Conservation (phyloP, 148 eudicot genomes). For the Diospyros lotus region DNA sequence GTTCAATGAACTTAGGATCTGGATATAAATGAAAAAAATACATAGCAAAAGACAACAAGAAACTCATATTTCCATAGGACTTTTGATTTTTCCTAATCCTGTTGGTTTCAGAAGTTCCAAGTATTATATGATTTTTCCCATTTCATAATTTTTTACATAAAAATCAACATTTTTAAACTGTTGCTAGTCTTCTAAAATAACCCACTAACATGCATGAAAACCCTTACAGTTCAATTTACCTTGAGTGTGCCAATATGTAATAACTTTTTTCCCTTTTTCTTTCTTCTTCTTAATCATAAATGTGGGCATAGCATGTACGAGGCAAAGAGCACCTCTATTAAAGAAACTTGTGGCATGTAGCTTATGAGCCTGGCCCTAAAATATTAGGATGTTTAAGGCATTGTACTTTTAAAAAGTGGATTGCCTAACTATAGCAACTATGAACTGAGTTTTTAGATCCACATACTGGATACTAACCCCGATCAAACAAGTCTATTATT, state of each 20-base stretch:
- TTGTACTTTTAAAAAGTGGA: not conserved
- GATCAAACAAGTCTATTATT: not conserved
- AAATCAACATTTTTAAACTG: not conserved
- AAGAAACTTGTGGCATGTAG: not conserved
- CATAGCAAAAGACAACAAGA: not conserved
- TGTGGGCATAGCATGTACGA: not conserved
- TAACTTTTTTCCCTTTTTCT: not conserved
- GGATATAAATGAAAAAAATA: not conserved
- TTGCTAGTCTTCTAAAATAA: not conserved
- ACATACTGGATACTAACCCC: not conserved
- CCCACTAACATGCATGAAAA: not conserved
- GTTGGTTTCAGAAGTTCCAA: not conserved
- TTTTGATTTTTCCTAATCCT: not conserved
- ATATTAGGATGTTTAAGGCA: not conserved
- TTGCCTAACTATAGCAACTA: not conserved
- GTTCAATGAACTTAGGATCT: not conserved
- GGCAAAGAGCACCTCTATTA: not conserved
- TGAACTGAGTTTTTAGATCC: not conserved
- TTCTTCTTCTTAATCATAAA: not conserved
- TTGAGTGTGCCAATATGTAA: not conserved
- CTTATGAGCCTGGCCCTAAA: not conserved
- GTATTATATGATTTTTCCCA: no score
- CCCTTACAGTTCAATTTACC: not conserved
- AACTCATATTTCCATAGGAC: not conserved
- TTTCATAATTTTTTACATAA: no score